Percentiles rank a stretch among this genome's conserved stretches.
Conservation (phyloP, 2,329 filamentous ascomycete genomes). For the Fusarium graminum region DNA sequence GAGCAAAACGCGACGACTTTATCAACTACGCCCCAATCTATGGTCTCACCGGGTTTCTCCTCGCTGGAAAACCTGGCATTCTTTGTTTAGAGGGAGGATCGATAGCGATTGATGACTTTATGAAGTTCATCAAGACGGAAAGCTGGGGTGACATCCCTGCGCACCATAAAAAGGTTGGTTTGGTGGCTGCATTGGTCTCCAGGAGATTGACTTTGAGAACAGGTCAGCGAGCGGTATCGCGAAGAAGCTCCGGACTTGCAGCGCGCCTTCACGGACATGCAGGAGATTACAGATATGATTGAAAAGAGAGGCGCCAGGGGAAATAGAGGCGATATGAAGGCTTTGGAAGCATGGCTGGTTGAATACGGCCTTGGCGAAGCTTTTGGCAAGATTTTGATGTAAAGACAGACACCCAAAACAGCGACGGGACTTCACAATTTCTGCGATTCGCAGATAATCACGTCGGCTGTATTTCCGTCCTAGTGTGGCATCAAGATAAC, state of each 20-base stretch:
- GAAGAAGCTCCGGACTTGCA: constrained; percentile 52
- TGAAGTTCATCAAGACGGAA: constrained; percentile 73
- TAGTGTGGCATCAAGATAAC: background rate
- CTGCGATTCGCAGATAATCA: background rate
- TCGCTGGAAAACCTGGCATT: constrained; percentile 70
- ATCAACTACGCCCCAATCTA: constrained; percentile 66
- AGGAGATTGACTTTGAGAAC: background rate
- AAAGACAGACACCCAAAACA: background rate
- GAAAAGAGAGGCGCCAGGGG: constrained; percentile 62
- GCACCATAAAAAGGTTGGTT: constrained; percentile 67
- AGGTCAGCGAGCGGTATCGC: constrained; percentile 65
- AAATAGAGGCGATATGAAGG: constrained; percentile 67
- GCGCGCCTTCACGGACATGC: constrained; percentile 67
- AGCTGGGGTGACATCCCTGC: constrained; percentile 73
- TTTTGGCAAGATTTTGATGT: constrained; percentile 48
- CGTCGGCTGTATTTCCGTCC: background rate
- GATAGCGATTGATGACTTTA: constrained; percentile 66
- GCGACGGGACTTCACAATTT: background rate
- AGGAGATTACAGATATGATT: constrained; percentile 66
- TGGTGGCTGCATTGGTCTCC: accelerated
- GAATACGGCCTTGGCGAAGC: constrained; percentile 50
- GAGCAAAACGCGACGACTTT: constrained; percentile 69
- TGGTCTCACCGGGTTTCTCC: constrained; percentile 68
- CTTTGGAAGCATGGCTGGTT: constrained; percentile 63
- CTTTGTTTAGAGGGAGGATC: constrained; percentile 65